Conservation (phyloP, 495 filamentous ascomycete species). For the Penicillium simplicissimum region DNA sequence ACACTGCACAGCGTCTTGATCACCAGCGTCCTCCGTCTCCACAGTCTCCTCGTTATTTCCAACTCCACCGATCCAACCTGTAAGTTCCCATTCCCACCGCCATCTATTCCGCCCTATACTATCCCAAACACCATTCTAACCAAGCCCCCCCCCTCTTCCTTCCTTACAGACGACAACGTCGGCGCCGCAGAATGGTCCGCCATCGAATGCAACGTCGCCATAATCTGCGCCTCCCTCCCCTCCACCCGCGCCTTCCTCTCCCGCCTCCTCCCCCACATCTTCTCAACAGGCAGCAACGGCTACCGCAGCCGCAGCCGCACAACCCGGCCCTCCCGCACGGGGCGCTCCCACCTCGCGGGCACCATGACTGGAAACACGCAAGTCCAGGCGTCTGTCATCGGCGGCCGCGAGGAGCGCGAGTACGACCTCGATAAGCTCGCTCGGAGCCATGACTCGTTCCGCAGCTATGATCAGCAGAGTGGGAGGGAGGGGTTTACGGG, state of each 20-base stretch:
- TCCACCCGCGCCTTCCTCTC: conserved; percentile 53
- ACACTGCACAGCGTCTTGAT: conserved; percentile 46
- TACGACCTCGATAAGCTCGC: conserved; percentile 27
- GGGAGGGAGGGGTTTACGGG: conserved; percentile 11
- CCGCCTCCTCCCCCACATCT: conserved; percentile 37
- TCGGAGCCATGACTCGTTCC: conserved; percentile 4
- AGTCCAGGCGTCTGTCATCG: conserved; percentile 29
- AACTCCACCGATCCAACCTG: conserved; percentile 51
- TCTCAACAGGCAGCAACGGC: conserved; percentile 35
- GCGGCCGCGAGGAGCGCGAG: conserved; percentile 14
- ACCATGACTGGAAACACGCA: conserved; percentile 18
- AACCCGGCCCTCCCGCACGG: conserved; percentile 20
- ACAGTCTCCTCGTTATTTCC: conserved; percentile 46
- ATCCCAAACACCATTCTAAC: too few species aligned
- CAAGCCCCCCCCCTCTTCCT: too few species aligned
- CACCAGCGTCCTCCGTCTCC: conserved; percentile 55
- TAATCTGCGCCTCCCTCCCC: conserved; percentile 59
- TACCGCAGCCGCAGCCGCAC: conserved; percentile 31
- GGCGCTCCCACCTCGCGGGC: conserved; percentile 21
- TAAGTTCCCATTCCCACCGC: conserved; percentile 13
- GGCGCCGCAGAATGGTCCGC: conserved; percentile 58
- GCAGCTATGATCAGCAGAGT: conserved; percentile 8
- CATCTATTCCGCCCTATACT: not conserved
- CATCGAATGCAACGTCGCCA: conserved; percentile 57
- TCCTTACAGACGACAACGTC: conserved; percentile 56